These are phyloP conservation scores for Monosporozyma siamensis DNA, from an alignment of 805 yeast species.

Conservation along the genomic window DNA sequence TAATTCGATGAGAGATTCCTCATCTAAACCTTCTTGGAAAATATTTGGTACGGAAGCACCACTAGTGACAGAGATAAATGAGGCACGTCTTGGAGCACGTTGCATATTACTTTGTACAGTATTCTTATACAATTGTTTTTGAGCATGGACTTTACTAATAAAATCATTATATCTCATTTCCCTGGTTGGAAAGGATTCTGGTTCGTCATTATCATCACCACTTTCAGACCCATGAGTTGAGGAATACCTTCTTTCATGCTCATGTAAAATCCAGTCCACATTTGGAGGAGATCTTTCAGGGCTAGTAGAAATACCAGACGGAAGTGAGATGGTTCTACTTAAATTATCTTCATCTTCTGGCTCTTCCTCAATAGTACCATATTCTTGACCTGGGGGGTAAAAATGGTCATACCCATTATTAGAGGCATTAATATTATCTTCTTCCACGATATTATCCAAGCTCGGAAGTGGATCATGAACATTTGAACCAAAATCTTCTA, in stretches of 20 bases:
- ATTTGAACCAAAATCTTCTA: constrained; percentile 30
- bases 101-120: constrained; percentile 4
- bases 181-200: constrained; percentile 10
- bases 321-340: constrained; percentile 35
- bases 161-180: constrained; percentile 27
- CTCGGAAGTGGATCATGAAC: constrained; percentile 15
- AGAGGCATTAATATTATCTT: constrained; percentile 14
- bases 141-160: constrained; percentile 24
- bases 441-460: constrained; percentile 19
- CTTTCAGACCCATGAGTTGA: constrained; percentile 20
- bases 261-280: constrained; percentile 33
- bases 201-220: constrained; percentile 11
- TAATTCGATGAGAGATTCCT: constrained; percentile 21
- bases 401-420: constrained; percentile 7
- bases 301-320: constrained; percentile 33
- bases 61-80: constrained; percentile 24
- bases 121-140: constrained; percentile 10
- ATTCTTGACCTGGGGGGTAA: neutral
- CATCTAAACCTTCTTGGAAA: constrained; percentile 22
- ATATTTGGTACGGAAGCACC: constrained; percentile 27
- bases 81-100: constrained; percentile 16
- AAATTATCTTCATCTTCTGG: constrained; percentile 33
- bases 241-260: constrained; percentile 34
- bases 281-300: constrained; percentile 28
- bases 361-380: constrained; percentile 8